Evolutionary conservation across 208 protist genomes (phyloP), one percentile per base, ranked within the genome.

Genomic region (Acanthamoeba sp.): DNA sequence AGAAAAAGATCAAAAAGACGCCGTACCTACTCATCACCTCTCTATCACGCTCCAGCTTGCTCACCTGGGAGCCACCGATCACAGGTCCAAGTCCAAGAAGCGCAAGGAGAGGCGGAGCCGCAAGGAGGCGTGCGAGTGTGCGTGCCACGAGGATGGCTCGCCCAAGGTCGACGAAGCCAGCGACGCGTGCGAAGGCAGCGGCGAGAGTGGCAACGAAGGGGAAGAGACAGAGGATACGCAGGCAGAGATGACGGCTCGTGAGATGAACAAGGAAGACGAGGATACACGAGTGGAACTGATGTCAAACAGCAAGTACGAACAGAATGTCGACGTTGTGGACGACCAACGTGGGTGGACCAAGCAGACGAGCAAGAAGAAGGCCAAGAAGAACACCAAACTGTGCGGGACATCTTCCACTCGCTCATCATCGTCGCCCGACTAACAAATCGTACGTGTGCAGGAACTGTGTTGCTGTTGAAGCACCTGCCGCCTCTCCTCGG

Each of bases 1-100:
- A 57, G 24, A 88, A 88, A n/a, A 88, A 88, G 78, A 2, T 16
- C 40, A 59, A 88, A 10, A n/a, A 36, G 78, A 88, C 7, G 24
- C 10, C 7, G 45, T 85, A 85, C 36, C 7, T 40, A 20, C 36
- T 40, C 1, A 24, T 3, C 18, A 22, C 55, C 2, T 5, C 12
- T 59, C 18, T n/a, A 59, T n/a, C 55, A 48, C 45, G 45, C 45
- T 14, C 45, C n/a, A n/a, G n/a, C n/a, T n/a, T n/a, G 59, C 7
- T 14, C 2, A 69, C 22, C 9, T 34, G 4, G 59, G n/a, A 69
- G 22, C n/a, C 14, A 29, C 4, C 62, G 27, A 7, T 29, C 62
- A 69, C 62, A 69, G 62, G 0, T 36, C n/a, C 29, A 69, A 69
- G 62, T 69, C 62, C 1, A 69, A 69, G 62, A 69, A 34, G 62